phyloP scores from a whole-genome alignment of 257 asterid genomes.

The Gentiana straminea region DNA sequence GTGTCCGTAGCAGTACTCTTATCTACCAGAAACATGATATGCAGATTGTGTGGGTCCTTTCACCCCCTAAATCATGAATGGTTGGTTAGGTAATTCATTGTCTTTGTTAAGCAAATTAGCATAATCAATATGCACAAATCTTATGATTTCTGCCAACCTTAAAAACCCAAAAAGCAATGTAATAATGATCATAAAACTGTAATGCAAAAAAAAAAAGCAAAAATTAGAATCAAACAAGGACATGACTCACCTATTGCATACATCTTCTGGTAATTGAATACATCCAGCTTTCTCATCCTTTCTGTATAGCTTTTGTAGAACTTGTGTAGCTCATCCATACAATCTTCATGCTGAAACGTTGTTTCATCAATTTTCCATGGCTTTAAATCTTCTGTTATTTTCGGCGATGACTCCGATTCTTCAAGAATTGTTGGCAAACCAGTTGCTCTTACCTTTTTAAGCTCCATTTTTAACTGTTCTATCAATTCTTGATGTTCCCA shows the following conservation, averaged over 20 bases:
- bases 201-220: not conserved
- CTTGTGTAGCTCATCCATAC: conserved; percentile 74
- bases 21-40: not conserved
- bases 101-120: conserved; percentile 2
- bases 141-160: not conserved
- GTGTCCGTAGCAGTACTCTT: too few species aligned
- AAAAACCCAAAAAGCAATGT: too few species aligned
- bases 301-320: conserved; percentile 76
- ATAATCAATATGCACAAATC: conserved; percentile 9
- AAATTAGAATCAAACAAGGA: not conserved
- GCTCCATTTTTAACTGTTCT: conserved; percentile 85
- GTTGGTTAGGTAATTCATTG: not conserved
- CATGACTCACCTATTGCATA: conserved; percentile 79
- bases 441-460: conserved; percentile 60
- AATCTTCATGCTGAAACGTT: conserved; percentile 44
- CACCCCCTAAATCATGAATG: conserved; percentile 8
- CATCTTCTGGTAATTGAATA: conserved; percentile 97
- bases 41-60: conserved; percentile 41
- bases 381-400: conserved; percentile 58
- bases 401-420: conserved; percentile 76
- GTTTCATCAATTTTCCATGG: conserved; percentile 89
- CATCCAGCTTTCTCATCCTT: conserved; percentile 79
- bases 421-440: conserved; percentile 91
- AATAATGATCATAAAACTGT: not conserved
- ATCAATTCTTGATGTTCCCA: conserved; percentile 99